Base-by-base conservation (phyloP, 2,329 filamentous ascomycete genomes). In the Ampelomyces quisqualis region DNA sequence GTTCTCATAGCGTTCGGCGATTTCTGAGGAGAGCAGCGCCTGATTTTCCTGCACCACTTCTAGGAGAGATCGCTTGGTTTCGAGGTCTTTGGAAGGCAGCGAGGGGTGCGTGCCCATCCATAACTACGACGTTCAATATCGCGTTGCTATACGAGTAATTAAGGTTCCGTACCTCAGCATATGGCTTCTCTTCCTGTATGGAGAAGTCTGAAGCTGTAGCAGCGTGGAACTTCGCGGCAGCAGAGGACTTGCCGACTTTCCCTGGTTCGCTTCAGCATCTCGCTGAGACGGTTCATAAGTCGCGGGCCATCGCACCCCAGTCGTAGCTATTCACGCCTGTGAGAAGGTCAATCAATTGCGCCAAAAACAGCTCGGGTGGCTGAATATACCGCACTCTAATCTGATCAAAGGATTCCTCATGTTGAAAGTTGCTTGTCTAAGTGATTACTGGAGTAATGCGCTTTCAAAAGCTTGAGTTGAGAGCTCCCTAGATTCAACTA, bases 41-140 rank as follows among this genome's bases (percentile, higher is more conserved):
- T 89, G 79, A 73, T 97, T 96, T 57, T 91, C 87, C 64, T 88
- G 77, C 38, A 96, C 84, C 31, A 97, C 78, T 46, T 96, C 90
- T 52, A 95, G 82, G 8, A 98, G 80, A 2, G 86, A 86, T 38
- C 89, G 86, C 67, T 90, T 85, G 19, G 93, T 95, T 34, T 79
- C 74, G 53, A 95, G 68, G 64, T 97, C 90, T 68, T 86, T 94
- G 43, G 93, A 97, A 13, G 93, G 93, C 60, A 96, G 90, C 31
- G 89, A 95, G 30, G 91, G 90, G 63, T 98, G 93, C 1, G 91
- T 96, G 63, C 93, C 93, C 93, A 98, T 98, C 93, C 93, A 98
- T 61, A 98, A 76, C 90, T 96, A 56, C n/a, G 21, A 23, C 9
- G 22, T 41, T 69, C 36, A 70, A 57, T 32, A 19, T n/a, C n/a